Conservation (phyloP, 2,329 filamentous ascomycete species). For the Fusarium marasasianum region DNA sequence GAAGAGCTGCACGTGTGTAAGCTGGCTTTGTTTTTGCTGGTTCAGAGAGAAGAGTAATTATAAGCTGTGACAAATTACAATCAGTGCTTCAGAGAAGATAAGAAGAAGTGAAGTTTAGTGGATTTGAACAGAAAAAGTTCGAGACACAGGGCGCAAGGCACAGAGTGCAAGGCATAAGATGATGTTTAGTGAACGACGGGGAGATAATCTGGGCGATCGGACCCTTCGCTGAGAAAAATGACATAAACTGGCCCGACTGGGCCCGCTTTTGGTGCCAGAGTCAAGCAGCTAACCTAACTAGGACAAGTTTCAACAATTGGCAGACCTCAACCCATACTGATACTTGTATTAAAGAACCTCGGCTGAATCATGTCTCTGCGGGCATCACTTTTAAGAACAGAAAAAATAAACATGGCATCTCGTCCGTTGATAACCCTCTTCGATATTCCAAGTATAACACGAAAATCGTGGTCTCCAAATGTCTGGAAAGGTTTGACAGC, state of each 20-base stretch:
- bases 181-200: background rate
- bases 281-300: background rate
- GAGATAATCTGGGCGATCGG: background rate
- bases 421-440: background rate
- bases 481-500: background rate
- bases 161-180: background rate
- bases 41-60: background rate
- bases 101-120: rapidly evolving
- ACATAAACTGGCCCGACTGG: background rate
- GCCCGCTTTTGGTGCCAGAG: background rate
- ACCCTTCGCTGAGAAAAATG: background rate
- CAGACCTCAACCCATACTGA: background rate
- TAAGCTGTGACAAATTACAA: too few relatives aligned
- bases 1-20: background rate
- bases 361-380: background rate
- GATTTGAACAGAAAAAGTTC: background rate
- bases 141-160: background rate
- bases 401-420: background rate
- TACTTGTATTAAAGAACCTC: background rate
- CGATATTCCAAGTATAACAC: background rate
- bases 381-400: background rate
- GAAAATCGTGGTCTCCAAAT: background rate
- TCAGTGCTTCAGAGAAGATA: too few relatives aligned
- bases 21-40: background rate
- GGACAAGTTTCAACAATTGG: background rate